Base-by-base conservation (phyloP, 305 asterid genomes). In the Ajuga reptans region DNA sequence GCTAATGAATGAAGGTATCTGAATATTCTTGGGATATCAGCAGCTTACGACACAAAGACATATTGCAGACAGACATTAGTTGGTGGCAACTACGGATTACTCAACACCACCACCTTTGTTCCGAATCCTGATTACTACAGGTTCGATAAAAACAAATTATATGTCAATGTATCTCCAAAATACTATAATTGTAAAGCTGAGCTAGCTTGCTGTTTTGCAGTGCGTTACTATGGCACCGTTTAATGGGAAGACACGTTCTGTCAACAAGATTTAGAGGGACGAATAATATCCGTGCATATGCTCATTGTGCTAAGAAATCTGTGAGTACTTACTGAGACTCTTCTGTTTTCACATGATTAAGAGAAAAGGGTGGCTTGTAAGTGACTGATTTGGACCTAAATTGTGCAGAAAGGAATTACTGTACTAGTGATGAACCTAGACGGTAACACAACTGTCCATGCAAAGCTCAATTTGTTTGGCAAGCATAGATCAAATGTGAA, bases 111-210 rank as follows among this genome's bases (percentile, higher is more conserved):
- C 17, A 81, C 83, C 47, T 87, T 81, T 70, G 61, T 62, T 46
- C 91, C 95, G 17, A 86, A 85, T 78, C 89, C 91, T 17, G 95
- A 85, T 75, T 85, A 87, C 85, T 87, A 87, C 76, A 82, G 91
- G 95, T 85, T 24, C 45, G 12, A 43, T 27, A 1, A 1, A 27
- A 27, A 27, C 31, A 27, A 27, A 27, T 27, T 27, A 1, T 1
- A 27, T 27, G 31, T 27, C 31, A 27, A 27, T 27, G 3, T 27
- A 27, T 27, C 31, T 27, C 31, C 31, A 27, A 27, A 27, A 27
- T 27, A 27, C 31, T 27, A 27, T 3, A 3, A 27, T 27, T 27
- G 3, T 27, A n/a, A 6, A 0, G 5, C 45, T 39, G 45, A 39
- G 45, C 45, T 39, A 39, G 45, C 9, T 39, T 39, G 12, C 45